Evolutionary conservation across 169 alveolate species (phyloP).

Genomic region (Perkinsus chesapeaki): DNA sequence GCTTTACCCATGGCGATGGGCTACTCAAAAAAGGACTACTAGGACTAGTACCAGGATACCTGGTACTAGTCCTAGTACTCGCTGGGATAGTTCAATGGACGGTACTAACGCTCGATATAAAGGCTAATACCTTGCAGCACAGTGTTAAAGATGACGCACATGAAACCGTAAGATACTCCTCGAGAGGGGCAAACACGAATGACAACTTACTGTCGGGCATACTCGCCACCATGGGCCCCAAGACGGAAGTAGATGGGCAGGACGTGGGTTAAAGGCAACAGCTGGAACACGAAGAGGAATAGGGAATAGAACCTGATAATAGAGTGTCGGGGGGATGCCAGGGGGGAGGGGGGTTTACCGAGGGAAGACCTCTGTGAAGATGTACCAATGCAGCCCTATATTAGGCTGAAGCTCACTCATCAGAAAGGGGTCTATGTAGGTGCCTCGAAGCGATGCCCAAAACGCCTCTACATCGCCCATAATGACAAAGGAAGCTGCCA

Average conservation of each 20-base stretch:
- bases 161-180: neutral
- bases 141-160: too few relatives aligned
- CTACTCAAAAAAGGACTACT: too few relatives aligned
- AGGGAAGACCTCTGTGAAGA: neutral
- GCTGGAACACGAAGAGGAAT: neutral
- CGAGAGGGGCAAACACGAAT: neutral
- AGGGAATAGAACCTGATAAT: neutral
- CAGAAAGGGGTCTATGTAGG: neutral
- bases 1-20: too few relatives aligned
- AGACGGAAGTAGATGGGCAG: neutral
- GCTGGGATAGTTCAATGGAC: too few relatives aligned
- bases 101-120: too few relatives aligned
- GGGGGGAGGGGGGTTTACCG: too few relatives aligned
- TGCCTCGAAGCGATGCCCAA: neutral
- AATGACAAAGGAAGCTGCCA: neutral
- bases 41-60: too few relatives aligned
- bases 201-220: neutral
- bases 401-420: neutral
- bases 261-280: neutral
- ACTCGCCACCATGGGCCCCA: neutral
- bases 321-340: too few relatives aligned
- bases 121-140: too few relatives aligned
- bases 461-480: neutral
- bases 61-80: too few relatives aligned
- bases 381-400: neutral